Percentiles rank a stretch among this genome's conserved stretches.
phyloP scores from a whole-genome alignment of 176 grass and related monocot species.

The Thalia dealbata region DNA sequence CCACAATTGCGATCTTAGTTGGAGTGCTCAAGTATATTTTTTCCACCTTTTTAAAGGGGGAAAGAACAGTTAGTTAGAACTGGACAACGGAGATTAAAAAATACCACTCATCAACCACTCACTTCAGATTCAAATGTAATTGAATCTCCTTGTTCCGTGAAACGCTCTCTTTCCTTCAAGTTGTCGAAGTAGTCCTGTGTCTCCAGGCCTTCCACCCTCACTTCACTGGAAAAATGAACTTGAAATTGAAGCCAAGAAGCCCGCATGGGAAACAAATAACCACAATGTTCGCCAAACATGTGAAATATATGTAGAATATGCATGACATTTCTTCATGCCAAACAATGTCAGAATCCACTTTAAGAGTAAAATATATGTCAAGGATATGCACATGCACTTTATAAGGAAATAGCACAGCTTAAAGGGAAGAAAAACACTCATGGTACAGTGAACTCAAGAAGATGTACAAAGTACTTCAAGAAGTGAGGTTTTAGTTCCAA shows the following conservation, averaged over 20 bases:
- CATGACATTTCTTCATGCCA: too few relatives aligned
- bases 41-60: not conserved
- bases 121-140: conserved; percentile 16
- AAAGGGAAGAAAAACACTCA: too few relatives aligned
- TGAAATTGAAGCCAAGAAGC: not conserved
- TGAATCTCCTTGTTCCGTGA: conserved; percentile 15
- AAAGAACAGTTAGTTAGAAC: not conserved
- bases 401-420: too few relatives aligned
- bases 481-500: too few relatives aligned
- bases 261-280: not conserved
- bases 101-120: not conserved
- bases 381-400: not conserved
- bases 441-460: too few relatives aligned
- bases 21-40: conserved; percentile 16
- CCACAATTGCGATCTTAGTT: conserved; percentile 6
- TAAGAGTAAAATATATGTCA: not conserved
- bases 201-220: conserved; percentile 11
- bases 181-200: conserved; percentile 12
- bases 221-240: conserved; percentile 4
- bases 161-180: conserved; percentile 9
- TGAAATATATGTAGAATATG: too few relatives aligned
- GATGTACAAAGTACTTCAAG: too few relatives aligned
- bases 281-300: not conserved
- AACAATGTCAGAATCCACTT: too few relatives aligned
- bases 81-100: not conserved